Base-by-base conservation (phyloP, 2,329 filamentous ascomycete species). In the Alternaria atra region DNA sequence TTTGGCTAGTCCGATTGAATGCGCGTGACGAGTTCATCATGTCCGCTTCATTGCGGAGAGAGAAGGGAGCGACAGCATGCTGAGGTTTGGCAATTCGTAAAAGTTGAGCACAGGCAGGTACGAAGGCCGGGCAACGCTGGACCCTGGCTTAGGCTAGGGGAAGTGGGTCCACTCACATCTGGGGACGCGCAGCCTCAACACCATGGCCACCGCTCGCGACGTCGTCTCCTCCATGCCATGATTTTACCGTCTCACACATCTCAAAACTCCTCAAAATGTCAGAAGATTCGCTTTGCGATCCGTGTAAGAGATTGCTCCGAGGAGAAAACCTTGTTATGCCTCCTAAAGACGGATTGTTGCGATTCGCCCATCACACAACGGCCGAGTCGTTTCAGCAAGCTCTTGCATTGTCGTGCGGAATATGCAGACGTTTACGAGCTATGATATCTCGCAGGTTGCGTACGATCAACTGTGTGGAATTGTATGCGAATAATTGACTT, bases 21-120 rank as follows among this genome's bases (percentile, higher is more conserved):
- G 72, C 67, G 29, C 74, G 75, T 60, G 72, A 67, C 32, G 72
- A 70, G 58, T 78, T 78, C 75, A 78, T 78, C 52, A 43, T 71
- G 72, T 43, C 54, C 60, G 58, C 67, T 59, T 63, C 68, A 71
- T 69, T 43, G 69, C 60, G 60, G 59, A 47, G 52, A 47, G 48
- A 52, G 79, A 80, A 54, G 44, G 56, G 47, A 59, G 55, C 53
- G 53, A 43, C 40, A 43, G 42, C 65, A 63, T 66, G 62, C 54
- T 67, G 57, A 55, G 60, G 51, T 44, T 32, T 51, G 57, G 53
- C 48, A 37, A 20, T 58, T 25, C n/a, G n/a, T 29, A 59, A 52
- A 62, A 60, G 60, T 63, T 51, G 65, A 63, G 67, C 63, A 67
- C 60, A 63, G 63, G 63, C 60, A 63, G 61, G 47, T 29, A 58